Percentiles rank a stretch among this genome's conserved stretches.
phyloP scores from a whole-genome alignment of 495 filamentous ascomycete genomes.

The Amorphotheca resinae region DNA sequence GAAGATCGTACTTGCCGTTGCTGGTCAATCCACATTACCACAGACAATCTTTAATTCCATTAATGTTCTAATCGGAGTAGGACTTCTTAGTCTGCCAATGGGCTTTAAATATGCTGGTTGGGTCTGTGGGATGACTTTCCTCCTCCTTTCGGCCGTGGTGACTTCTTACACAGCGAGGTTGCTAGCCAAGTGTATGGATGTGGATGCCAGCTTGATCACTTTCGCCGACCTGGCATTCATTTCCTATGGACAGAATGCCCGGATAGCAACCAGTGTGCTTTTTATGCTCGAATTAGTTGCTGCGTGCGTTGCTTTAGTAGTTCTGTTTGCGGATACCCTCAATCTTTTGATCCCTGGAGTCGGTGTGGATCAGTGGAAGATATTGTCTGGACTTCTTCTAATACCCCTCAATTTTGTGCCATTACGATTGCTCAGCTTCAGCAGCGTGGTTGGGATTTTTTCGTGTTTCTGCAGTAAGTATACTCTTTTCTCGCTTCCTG shows the following conservation, averaged over 20 bases:
- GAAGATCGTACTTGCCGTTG: constrained; percentile 64
- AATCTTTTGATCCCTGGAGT: constrained; percentile 65
- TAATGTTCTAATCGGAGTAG: constrained; percentile 89
- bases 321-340: constrained; percentile 88
- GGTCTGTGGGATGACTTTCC: constrained; percentile 67
- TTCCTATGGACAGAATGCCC: constrained; percentile 74
- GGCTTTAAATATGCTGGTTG: constrained; percentile 85
- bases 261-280: constrained; percentile 67
- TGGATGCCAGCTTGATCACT: constrained; percentile 60
- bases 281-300: constrained; percentile 84
- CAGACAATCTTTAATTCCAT: constrained; percentile 97
- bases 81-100: constrained; percentile 77
- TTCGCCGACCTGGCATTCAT: constrained; percentile 92
- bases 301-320: constrained; percentile 79
- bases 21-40: constrained; percentile 85
- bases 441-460: constrained; percentile 80
- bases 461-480: constrained; percentile 57
- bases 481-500: not conserved
- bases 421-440: constrained; percentile 73
- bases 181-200: constrained; percentile 79
- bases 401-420: constrained; percentile 80
- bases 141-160: constrained; percentile 57
- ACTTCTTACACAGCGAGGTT: constrained; percentile 83
- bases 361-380: constrained; percentile 67
- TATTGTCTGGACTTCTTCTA: constrained; percentile 69